phyloP scores from a whole-genome alignment of 352 stramenopile species.

The Phytophthora capsici region DNA sequence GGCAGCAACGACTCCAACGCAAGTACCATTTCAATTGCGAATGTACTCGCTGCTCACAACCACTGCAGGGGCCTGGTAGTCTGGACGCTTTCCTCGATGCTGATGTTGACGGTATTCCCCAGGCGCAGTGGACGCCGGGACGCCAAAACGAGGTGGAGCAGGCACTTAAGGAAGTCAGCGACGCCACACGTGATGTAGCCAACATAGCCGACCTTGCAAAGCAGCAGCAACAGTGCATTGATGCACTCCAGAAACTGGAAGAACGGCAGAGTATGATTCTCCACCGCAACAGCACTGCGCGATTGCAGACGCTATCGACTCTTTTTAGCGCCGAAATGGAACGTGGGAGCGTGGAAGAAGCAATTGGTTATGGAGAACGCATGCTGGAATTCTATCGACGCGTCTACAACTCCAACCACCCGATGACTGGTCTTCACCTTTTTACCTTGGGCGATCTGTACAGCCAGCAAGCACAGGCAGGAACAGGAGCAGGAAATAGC shows the following conservation, averaged over 20 bases:
- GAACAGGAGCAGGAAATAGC: slow-evolving; percentile 9
- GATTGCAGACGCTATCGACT: slow-evolving; percentile 52
- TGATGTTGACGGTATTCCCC: slow-evolving; percentile 50
- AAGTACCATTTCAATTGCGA: slow-evolving; percentile 78
- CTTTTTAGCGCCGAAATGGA: slow-evolving; percentile 70
- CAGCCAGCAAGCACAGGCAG: slow-evolving; percentile 18
- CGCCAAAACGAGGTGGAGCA: slow-evolving; percentile 37
- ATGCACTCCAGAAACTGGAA: slow-evolving; percentile 32
- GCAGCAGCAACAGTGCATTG: slow-evolving; percentile 34
- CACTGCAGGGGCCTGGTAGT: slow-evolving; percentile 35
- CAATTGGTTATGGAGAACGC: slow-evolving; percentile 44
- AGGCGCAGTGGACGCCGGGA: slow-evolving; percentile 44
- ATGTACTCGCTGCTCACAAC: slow-evolving; percentile 53
- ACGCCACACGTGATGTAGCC: slow-evolving; percentile 15
- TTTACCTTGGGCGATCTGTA: slow-evolving; percentile 74
- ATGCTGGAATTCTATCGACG: slow-evolving; percentile 70
- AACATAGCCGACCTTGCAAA: slow-evolving; percentile 5
- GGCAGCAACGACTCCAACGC: slow-evolving; percentile 46
- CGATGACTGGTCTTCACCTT: slow-evolving; percentile 65
- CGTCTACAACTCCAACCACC: slow-evolving; percentile 66
- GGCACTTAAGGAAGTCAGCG: slow-evolving; percentile 28
- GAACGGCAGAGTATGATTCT: slow-evolving; percentile 37
- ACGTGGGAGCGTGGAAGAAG: slow-evolving; percentile 32
- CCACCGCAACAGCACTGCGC: slow-evolving; percentile 50
- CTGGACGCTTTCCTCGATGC: slow-evolving; percentile 54